Percentiles rank a stretch among this genome's conserved stretches.
phyloP scores from a whole-genome alignment of 2,329 filamentous ascomycete species.

The Ploettnerulaceae sp. region DNA sequence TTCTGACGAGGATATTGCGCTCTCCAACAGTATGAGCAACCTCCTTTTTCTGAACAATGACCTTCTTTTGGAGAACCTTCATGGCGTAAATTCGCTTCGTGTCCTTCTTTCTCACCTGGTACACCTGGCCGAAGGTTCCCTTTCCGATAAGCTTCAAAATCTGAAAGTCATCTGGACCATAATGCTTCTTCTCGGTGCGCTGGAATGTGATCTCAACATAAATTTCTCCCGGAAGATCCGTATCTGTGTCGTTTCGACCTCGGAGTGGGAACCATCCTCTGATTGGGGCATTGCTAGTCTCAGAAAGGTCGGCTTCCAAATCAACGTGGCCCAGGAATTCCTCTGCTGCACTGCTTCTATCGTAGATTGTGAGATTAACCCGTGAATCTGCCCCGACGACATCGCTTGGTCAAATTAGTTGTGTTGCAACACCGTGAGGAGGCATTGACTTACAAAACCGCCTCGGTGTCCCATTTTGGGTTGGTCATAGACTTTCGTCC shows the following conservation, averaged over 20 bases:
- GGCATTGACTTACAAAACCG: constrained; percentile 71
- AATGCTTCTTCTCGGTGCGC: constrained; percentile 81
- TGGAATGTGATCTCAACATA: constrained; percentile 84
- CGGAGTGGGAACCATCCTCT: constrained; percentile 83
- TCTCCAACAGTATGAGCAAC: constrained; percentile 96
- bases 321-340: constrained; percentile 89
- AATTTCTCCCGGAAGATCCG: constrained; percentile 75
- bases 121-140: constrained; percentile 96
- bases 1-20: constrained; percentile 93
- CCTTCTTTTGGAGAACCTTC: constrained; percentile 99
- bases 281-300: constrained; percentile 65
- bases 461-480: constrained; percentile 93
- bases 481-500: constrained; percentile 64
- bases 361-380: constrained; percentile 91
- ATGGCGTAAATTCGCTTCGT: constrained; percentile 95
- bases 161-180: constrained; percentile 92
- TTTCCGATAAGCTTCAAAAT: constrained; percentile 96
- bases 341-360: constrained; percentile 72
- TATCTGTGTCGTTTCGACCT: constrained; percentile 71
- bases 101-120: constrained; percentile 96
- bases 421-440: neutral
- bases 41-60: constrained; percentile 99
- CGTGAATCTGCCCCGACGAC: constrained; percentile 88
- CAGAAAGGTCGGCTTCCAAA: constrained; percentile 62
- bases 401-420: constrained; percentile 55